Evolutionary conservation across 2,329 filamentous ascomycete genomes (phyloP), one percentile per base, ranked within the genome.

Genomic region (Conoideocrella luteorostrata): DNA sequence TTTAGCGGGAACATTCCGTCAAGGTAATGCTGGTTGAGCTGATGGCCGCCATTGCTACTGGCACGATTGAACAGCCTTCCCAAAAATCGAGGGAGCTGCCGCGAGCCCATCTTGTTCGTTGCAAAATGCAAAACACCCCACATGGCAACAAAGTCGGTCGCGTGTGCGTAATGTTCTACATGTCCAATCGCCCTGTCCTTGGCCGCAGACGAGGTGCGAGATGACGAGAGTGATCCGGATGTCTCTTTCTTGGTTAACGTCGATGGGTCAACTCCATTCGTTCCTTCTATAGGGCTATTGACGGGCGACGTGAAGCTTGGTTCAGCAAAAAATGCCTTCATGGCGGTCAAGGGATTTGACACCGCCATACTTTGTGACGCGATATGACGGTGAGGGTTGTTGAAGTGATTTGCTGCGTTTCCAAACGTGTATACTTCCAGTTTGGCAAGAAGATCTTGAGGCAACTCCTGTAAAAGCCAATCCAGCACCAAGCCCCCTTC

Each of bases 81-180:
- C 30, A 81, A 69, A 56, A 82, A 84, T 34, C 79, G 72, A 40
- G 80, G 77, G 48, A 82, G 71, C 35, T 69, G 61, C 18, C 59
- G 63, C 1, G 59, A 62, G 15, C 53, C 56, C 56, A 65, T 60
- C 12, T 45, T 50, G 41, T 75, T 72, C 22, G 65, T 70, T 2
- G 72, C 70, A 56, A 86, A 88, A 58, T 86, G 75, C 28, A 91
- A 67, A 5, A 89, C 78, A 2, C 87, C 87, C 74, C 84, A 87
- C 9, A 80, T 67, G 4, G 85, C 76, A 3, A 91, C 85, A 51
- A 88, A 86, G 54, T 93, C 87, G 13, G 71, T 75, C 7, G 74
- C 75, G 57, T 90, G 85, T 3, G 82, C 83, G 55, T 90, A 93
- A 61, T 93, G 87, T 62, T 93, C 87, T 30, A 93, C 82, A 51